A percentile compares a stretch with the other conserved stretches of the same genome.
Evolutionary conservation across 176 grass and related monocot genomes (phyloP).

Genomic region (Tillandsia leiboldiana): DNA sequence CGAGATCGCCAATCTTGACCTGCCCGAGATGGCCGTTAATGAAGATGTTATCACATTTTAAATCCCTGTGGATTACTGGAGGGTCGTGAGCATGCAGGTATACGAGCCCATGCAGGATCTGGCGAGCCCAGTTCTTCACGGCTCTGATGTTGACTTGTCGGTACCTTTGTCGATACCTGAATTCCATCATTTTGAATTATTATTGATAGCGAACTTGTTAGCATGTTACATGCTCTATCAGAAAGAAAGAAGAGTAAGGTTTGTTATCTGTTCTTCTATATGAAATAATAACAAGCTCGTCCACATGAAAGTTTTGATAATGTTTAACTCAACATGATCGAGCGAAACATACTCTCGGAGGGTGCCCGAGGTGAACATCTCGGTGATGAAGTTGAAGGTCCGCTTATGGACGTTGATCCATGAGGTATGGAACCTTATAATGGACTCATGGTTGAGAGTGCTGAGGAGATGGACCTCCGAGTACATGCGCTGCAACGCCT

Average conservation of each 20-base stretch:
- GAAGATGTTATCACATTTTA: constrained; percentile 91
- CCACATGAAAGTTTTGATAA: no score
- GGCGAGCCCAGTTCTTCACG: constrained; percentile 51
- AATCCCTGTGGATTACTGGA: constrained; percentile 78
- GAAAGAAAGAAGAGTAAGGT: no score
- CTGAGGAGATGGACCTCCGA: constrained; percentile 79
- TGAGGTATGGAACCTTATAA: constrained; percentile 65
- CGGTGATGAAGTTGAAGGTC: constrained; percentile 94
- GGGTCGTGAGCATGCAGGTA: constrained; percentile 55
- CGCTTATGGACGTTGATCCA: constrained; percentile 39
- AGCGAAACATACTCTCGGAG: constrained; percentile 46
- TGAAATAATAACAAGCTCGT: no score
- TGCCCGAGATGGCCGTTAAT: constrained; percentile 74
- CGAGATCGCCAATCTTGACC: constrained; percentile 94
- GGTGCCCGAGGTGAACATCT: constrained; percentile 96
- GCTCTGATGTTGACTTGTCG: constrained; percentile 48
- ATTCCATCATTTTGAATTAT: neutral
- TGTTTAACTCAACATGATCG: no score
- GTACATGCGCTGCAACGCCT: constrained; percentile 65
- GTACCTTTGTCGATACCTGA: constrained; percentile 48
- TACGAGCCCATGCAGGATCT: constrained; percentile 55
- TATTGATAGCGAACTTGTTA: neutral
- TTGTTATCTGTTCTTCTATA: no score
- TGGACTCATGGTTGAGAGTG: constrained; percentile 52
- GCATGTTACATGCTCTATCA: no score